These are phyloP conservation scores for Cronartium quercuum DNA, from an alignment of 1,284 basidiomycete genomes.

Conservation along the genomic window DNA sequence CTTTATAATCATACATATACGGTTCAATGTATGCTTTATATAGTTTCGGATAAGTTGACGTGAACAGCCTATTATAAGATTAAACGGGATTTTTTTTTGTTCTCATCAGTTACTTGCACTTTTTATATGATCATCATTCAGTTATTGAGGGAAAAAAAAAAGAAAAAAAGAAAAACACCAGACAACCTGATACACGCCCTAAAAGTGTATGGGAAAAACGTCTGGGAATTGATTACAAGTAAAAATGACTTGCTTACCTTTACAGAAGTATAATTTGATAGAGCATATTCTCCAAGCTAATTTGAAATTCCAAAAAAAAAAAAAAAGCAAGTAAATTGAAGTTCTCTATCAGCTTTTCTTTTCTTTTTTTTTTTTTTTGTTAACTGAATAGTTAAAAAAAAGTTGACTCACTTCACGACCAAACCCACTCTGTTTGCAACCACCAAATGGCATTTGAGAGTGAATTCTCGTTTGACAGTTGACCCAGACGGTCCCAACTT, in stretches of 20 bases:
- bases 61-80: background rate
- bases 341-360: no score
- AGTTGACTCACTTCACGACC: constrained; percentile 3
- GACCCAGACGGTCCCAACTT: constrained; percentile 76
- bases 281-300: constrained; percentile 13
- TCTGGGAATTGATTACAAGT: background rate
- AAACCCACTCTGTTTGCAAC: constrained; percentile 63
- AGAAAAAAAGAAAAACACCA: background rate
- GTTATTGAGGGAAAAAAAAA: background rate
- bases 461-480: constrained; percentile 68
- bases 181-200: no score
- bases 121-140: no score
- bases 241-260: constrained; percentile 1
- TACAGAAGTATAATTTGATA: constrained; percentile 21
- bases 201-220: no score
- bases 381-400: background rate
- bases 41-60: background rate
- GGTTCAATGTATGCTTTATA: no score
- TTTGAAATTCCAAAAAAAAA: background rate
- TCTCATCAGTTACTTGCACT: no score
- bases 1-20: no score
- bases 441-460: constrained; percentile 71
- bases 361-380: no score
- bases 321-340: background rate
- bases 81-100: no score